Evolutionary conservation across 1,284 basidiomycete species (phyloP).

Genomic region (Heterobasidion occidentale): DNA sequence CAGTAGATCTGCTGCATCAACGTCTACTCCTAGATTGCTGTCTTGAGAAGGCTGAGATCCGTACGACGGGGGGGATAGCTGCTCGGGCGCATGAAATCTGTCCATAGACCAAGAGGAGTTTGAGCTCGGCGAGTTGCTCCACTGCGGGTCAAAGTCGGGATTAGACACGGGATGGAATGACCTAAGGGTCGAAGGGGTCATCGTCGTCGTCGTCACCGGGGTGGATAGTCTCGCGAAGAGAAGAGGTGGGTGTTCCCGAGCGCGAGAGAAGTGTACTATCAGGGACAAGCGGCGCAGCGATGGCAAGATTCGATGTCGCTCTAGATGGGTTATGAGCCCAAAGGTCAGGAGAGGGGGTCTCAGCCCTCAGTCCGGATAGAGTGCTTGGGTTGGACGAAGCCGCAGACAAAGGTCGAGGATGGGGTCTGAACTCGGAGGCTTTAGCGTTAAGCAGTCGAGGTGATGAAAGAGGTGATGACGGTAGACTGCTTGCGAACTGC

Average conservation of each 20-base stretch:
- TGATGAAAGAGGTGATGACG: constrained; percentile 43
- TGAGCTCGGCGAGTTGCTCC: constrained; percentile 44
- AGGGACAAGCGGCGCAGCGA: constrained; percentile 79
- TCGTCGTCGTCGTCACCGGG: constrained; percentile 53
- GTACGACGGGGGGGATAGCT: constrained; percentile 4
- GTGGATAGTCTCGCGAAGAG: constrained; percentile 53
- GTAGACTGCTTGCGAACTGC: constrained; percentile 66
- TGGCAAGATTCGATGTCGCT: constrained; percentile 77
- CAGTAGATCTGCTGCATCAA: constrained; percentile 39
- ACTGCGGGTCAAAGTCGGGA: constrained; percentile 55
- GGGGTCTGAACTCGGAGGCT: constrained; percentile 60
- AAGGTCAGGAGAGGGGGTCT: constrained; percentile 73
- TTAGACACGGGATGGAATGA: constrained; percentile 56
- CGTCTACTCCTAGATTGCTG: constrained; percentile 44
- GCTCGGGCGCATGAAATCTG: constrained; percentile 23
- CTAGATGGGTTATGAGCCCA: constrained; percentile 73
- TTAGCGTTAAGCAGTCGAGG: constrained; percentile 57
- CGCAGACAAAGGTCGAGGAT: constrained; percentile 68
- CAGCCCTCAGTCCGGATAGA: constrained; percentile 45
- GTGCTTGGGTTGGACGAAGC: constrained; percentile 58
- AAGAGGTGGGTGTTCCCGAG: constrained; percentile 44
- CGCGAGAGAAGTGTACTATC: constrained; percentile 56
- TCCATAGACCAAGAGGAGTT: constrained; percentile 38
- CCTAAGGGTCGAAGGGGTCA: constrained; percentile 68
- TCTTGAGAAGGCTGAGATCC: constrained; percentile 14